phyloP scores from a whole-genome alignment of 2,329 filamentous ascomycete genomes.

The Arachnopeziza araneosa region DNA sequence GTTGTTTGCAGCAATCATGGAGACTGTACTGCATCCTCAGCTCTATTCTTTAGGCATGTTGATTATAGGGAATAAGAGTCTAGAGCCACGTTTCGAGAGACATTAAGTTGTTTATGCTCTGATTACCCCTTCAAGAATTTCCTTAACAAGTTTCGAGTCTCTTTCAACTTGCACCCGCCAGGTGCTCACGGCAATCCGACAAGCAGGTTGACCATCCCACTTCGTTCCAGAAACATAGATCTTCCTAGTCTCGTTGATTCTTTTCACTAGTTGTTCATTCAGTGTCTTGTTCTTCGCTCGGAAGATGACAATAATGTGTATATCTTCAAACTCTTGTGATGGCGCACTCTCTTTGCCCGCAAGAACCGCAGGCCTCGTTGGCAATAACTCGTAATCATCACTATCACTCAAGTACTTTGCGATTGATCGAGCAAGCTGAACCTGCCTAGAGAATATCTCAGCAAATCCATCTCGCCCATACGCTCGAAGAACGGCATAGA shows the following conservation, averaged over 20 bases:
- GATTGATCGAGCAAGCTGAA: conserved; percentile 62
- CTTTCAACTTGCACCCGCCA: conserved; percentile 69
- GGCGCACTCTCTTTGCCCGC: neutral
- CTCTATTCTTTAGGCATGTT: too few relatives aligned
- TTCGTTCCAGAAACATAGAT: conserved; percentile 80
- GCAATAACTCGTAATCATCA: conserved; percentile 61
- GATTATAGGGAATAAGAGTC: too few relatives aligned
- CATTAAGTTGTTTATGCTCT: neutral
- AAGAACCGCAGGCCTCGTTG: conserved; percentile 28
- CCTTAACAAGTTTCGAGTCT: conserved; percentile 60
- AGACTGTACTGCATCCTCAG: neutral
- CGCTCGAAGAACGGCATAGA: conserved; percentile 72
- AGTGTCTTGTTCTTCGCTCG: conserved; percentile 58
- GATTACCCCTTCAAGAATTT: conserved; percentile 45
- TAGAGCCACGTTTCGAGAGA: too few relatives aligned
- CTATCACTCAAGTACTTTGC: conserved; percentile 57
- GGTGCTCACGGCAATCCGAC: conserved; percentile 79
- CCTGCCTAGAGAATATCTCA: conserved; percentile 66
- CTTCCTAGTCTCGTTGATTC: conserved; percentile 66
- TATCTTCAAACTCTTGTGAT: conserved; percentile 33
- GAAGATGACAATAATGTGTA: conserved; percentile 67
- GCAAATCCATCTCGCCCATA: conserved; percentile 67
- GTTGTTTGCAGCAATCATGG: too few relatives aligned
- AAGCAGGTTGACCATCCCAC: conserved; percentile 70
- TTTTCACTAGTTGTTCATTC: conserved; percentile 62